Conservation (phyloP, 192 early-diverging fungal species). For the Backusella psychrophila region DNA sequence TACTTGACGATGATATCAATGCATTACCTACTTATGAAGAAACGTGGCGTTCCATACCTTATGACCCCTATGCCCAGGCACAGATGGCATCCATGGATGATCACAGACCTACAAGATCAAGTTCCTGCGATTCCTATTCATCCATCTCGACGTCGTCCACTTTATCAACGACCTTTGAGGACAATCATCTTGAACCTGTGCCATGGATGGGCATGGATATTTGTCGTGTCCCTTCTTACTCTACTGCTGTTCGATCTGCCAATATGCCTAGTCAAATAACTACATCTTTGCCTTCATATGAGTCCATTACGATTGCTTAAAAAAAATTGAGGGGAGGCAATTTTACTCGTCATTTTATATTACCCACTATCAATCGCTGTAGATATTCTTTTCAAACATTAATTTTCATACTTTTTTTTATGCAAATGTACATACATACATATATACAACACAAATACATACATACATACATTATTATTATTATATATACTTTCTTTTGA, state of each 20-base stretch:
- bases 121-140: neutral
- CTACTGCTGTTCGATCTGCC: conserved; percentile 18
- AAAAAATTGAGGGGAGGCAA: neutral
- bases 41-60: conserved; percentile 14
- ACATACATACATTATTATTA: neutral
- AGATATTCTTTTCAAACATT: neutral
- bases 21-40: conserved; percentile 28
- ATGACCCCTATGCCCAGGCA: conserved; percentile 1
- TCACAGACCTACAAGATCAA: neutral
- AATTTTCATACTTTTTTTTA: neutral
- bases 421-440: neutral
- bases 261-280: conserved; percentile 8
- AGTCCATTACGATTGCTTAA: conserved; percentile 8
- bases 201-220: conserved; percentile 23
- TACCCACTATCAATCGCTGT: neutral
- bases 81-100: neutral
- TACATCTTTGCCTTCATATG: conserved; percentile 23
- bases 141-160: neutral
- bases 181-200: neutral
- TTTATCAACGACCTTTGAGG: neutral
- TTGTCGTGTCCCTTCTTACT: conserved; percentile 29
- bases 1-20: conserved; percentile 12
- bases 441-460: neutral
- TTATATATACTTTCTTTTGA: neutral
- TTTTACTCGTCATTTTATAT: neutral